phyloP scores from a whole-genome alignment of 768 basidiomycete genomes.

The Panaeolus papilionaceus region DNA sequence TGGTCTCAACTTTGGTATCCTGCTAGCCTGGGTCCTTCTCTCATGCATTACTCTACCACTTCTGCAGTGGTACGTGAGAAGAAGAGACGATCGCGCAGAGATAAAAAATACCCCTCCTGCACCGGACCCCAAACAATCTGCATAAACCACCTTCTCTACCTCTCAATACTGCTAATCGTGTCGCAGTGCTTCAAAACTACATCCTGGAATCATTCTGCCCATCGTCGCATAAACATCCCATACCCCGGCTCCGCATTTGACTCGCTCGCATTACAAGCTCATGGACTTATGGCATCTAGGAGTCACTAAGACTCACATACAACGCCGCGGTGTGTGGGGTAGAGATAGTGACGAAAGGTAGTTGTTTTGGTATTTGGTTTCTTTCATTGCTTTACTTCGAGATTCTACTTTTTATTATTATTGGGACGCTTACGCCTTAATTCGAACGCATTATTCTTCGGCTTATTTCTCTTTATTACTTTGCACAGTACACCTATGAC shows the following conservation, averaged over 20 bases:
- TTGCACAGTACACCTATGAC: constrained; percentile 11
- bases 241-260: neutral
- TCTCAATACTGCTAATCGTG: neutral
- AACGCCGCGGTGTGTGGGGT: neutral
- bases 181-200: neutral
- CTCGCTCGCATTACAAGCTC: constrained; percentile 2
- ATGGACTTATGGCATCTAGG: constrained; percentile 8
- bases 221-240: neutral
- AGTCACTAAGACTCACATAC: constrained; percentile 1
- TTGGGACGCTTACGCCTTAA: neutral
- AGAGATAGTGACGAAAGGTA: neutral
- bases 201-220: neutral
- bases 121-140: neutral
- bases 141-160: neutral
- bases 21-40: constrained; percentile 58
- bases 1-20: constrained; percentile 62
- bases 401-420: constrained; percentile 1
- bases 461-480: neutral
- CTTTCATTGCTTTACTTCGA: neutral
- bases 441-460: neutral
- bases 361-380: neutral
- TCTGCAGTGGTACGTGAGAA: constrained; percentile 49
- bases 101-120: neutral
- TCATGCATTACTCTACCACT: constrained; percentile 60
- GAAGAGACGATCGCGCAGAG: constrained; percentile 17